A percentile compares a stretch with the other conserved stretches of the same genome.
phyloP scores from a whole-genome alignment of 306 rosid species.

The Styphnolobium japonicum region DNA sequence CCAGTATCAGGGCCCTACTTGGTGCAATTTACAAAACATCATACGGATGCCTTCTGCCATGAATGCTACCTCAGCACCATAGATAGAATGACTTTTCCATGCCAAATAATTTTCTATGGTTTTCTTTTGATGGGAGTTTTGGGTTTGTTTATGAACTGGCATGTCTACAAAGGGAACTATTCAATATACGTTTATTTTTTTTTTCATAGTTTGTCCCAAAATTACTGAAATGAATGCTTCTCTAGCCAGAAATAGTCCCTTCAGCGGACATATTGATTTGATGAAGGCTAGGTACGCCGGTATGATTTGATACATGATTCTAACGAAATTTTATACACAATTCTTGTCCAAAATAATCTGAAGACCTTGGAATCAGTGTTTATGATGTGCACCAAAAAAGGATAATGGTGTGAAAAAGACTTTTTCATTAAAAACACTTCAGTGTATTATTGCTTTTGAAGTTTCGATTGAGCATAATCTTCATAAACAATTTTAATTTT shows the following conservation, averaged over 20 bases:
- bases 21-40: too few relatives aligned
- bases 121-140: too few relatives aligned
- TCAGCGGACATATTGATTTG: not conserved
- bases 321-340: not conserved
- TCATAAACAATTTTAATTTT: conserved; percentile 27
- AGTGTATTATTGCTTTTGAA: conserved; percentile 17
- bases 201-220: too few relatives aligned
- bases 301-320: not conserved
- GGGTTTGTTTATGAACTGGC: too few relatives aligned
- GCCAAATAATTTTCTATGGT: too few relatives aligned
- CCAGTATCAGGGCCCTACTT: too few relatives aligned
- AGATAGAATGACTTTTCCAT: too few relatives aligned
- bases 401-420: not conserved
- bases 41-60: too few relatives aligned
- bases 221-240: not conserved
- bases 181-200: too few relatives aligned
- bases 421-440: conserved; percentile 19
- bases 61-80: too few relatives aligned
- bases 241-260: not conserved
- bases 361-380: not conserved
- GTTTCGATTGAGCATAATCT: conserved; percentile 15
- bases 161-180: too few relatives aligned
- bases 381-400: not conserved
- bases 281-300: not conserved
- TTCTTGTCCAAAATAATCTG: not conserved